Evolutionary conservation across 106 monocot species (phyloP), one percentile per base, ranked within the genome.

Genomic region (Dendrobium huoshanense): DNA sequence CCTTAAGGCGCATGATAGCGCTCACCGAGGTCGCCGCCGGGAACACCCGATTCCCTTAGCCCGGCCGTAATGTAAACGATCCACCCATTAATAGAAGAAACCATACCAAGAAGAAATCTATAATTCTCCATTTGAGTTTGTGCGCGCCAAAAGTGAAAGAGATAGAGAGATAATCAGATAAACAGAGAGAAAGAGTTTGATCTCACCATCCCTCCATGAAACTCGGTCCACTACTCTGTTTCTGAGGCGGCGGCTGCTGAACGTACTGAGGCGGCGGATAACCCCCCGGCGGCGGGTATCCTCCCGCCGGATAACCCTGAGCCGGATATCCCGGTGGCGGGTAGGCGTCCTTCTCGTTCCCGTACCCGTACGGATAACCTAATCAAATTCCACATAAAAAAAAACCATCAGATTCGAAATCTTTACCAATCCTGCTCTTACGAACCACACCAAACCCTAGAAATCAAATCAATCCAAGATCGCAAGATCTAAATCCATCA

Each of bases 121-220:
- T 51, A 51, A 51, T 51, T 48, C 48, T 48, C 51, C 13, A 51
- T 13, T 51, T 51, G 51, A 51, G 51, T 51, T 51, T 48, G 1
- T 51, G 51, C 13, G 13, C 51, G 13, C 13, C 51, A 3, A 51
- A 13, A 3, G 0, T n/a, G 15, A 37, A 41, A 22, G 40, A 42
- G 37, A 37, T 4, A 76, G 10, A 51, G n/a, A 61, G 61, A 61
- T 0, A 61, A 54, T 1, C 7, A 77, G 44, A 77, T 0, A 61
- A 54, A 7, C 7, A 77, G 44, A 77, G 49, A 77, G 77, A 40
- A n/a, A 56, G 25, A 37, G 25, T 48, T 64, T 4, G 29, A 79
- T 40, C 87, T 75, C 42, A 93, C 93, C 90, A 93, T 87, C 91
- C 93, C 47, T 91, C 84, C 64, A 86, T 61, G 87, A 85, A 94